These are phyloP conservation scores for Saussurea involucrata DNA, from an alignment of 129 eudicot species.

Conservation along the genomic window DNA sequence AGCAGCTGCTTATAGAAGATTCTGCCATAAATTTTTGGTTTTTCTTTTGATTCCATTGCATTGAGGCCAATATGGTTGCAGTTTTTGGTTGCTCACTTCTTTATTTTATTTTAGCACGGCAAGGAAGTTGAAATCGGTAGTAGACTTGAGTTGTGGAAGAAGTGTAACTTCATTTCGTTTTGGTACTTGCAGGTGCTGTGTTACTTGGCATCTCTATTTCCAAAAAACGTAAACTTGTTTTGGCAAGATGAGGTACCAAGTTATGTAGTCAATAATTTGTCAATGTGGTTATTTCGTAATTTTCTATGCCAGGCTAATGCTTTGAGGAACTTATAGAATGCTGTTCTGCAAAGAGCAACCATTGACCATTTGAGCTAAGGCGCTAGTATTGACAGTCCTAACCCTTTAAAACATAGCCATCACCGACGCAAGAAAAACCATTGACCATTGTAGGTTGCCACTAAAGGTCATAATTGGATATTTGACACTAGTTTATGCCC, in stretches of 20 bases:
- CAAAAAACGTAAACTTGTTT: constrained; percentile 77
- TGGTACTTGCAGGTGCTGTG: constrained; percentile 66
- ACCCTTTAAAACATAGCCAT: not conserved
- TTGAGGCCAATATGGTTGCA: not conserved
- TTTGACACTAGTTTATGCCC: not conserved
- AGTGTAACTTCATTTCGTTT: not conserved
- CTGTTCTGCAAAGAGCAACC: not conserved
- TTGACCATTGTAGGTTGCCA: not conserved
- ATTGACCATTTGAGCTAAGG: not conserved
- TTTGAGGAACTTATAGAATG: not conserved
- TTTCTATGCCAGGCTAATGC: not conserved
- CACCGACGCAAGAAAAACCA: not conserved
- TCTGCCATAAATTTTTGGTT: too few relatives aligned
- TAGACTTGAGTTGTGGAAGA: constrained; percentile 3
- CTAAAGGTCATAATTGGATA: not conserved
- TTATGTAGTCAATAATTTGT: constrained; percentile 27
- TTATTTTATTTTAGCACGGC: not conserved
- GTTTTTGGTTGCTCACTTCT: not conserved
- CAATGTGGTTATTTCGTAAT: not conserved
- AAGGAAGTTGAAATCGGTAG: not conserved
- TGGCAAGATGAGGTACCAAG: constrained; percentile 97
- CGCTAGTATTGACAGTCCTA: not conserved
- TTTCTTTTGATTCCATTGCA: not conserved
- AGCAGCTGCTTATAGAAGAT: too few relatives aligned
- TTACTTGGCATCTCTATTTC: constrained; percentile 81